A percentile compares a stretch with the other conserved stretches of the same genome.
phyloP scores from a whole-genome alignment of 106 monocot species.

The Vanilla planifolia region DNA sequence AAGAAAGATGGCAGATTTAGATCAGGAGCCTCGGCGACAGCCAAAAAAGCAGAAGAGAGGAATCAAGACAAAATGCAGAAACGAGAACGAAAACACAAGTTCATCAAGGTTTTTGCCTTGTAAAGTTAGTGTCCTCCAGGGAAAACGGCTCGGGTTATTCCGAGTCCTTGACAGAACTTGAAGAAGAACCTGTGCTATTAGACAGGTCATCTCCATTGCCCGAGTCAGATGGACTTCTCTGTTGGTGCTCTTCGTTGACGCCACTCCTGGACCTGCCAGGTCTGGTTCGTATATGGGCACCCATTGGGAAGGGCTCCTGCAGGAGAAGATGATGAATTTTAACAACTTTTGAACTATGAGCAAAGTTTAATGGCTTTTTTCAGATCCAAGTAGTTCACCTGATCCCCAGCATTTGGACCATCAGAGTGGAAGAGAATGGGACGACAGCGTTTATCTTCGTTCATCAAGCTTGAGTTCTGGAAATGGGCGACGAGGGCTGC shows the following conservation, averaged over 20 bases:
- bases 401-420: constrained; percentile 83
- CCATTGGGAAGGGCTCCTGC: constrained; percentile 72
- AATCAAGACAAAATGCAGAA: too few species aligned
- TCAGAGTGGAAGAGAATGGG: constrained; percentile 74
- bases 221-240: constrained; percentile 21
- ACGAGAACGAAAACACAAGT: too few species aligned
- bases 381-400: constrained; percentile 26
- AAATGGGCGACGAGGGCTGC: constrained; percentile 69
- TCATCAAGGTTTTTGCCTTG: too few species aligned
- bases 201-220: constrained; percentile 17
- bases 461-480: constrained; percentile 87
- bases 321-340: background rate
- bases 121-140: too few species aligned
- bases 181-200: constrained; percentile 8
- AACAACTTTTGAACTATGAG: too few species aligned
- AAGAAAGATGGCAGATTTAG: background rate
- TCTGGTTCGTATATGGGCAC: constrained; percentile 48
- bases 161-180: constrained; percentile 29
- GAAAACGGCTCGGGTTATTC: constrained; percentile 30
- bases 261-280: constrained; percentile 32
- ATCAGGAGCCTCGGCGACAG: background rate
- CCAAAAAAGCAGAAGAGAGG: too few species aligned
- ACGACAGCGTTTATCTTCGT: constrained; percentile 76
- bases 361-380: too few species aligned
- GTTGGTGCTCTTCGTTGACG: constrained; percentile 32